Evolutionary conservation across 2,329 filamentous ascomycete genomes (phyloP), one percentile per base, ranked within the genome.

Genomic region (Cadophora malorum): DNA sequence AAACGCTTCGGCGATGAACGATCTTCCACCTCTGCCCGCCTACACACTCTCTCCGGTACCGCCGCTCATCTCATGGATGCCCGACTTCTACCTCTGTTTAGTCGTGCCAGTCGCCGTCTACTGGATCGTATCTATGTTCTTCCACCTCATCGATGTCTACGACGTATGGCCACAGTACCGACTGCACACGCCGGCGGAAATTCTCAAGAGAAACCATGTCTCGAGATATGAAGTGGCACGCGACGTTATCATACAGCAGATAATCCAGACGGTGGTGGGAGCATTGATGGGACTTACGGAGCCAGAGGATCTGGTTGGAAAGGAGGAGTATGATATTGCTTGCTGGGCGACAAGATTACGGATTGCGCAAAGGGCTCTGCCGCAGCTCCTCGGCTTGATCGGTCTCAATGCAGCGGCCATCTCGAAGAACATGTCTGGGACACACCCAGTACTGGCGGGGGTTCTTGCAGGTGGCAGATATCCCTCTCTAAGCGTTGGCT

Each of bases 181-280:
- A 71, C 85, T 99, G 52, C 96, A 99, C 81, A 98, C 96, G 0
- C 96, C 96, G 16, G 94, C 93, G 63, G 95, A 98, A 80, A 91
- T 98, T 71, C 10, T 88, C 93, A 71, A 90, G 91, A 78, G 95
- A 96, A 97, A 97, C 80, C 93, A 93, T 76, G 95, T 93, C 64
- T 88, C 91, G 58, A 88, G 93, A 70, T 92, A 87, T 81, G 91
- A 97, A 76, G 94, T 97, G 3, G 88, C 95, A 71, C 90, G 92
- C 79, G 95, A 98, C 83, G 95, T 98, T 73, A 82, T 98, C 65
- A 78, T 98, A 67, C 95, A 99, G 81, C 96, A 99, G 78, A 79
- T 95, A 69, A 92, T 99, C 60, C 96, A 99, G 82, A 91, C 93
- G 28, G 79, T 85, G 21, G 90, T 92, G 52, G 90, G 91, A 49